Evolutionary conservation across 2,329 filamentous ascomycete genomes (phyloP).

Genomic region (Hymenoscyphus fraxineus): DNA sequence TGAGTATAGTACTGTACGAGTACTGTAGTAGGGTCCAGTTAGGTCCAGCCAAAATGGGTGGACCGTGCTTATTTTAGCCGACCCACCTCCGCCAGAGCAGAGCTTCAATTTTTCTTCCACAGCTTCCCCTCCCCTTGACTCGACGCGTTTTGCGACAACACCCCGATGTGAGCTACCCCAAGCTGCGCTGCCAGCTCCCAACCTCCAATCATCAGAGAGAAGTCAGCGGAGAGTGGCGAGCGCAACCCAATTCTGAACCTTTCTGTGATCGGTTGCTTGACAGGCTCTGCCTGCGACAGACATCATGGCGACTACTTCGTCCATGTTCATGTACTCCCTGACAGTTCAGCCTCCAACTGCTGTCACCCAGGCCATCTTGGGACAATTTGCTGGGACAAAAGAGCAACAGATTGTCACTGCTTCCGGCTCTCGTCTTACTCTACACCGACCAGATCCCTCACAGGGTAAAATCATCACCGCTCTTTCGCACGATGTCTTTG

Average conservation of each 20-base stretch:
- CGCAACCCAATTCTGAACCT: neutral
- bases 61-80: neutral
- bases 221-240: neutral
- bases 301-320: constrained; percentile 90
- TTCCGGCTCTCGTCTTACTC: constrained; percentile 81
- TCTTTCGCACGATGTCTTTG: constrained; percentile 90
- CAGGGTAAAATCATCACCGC: constrained; percentile 84
- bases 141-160: constrained; percentile 6
- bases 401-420: constrained; percentile 97
- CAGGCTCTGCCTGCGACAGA: constrained; percentile 29
- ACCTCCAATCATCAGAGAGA: constrained; percentile 6
- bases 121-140: neutral
- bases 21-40: too few species aligned
- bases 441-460: constrained; percentile 80
- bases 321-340: constrained; percentile 98
- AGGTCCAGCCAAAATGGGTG: neutral
- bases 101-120: constrained; percentile 3
- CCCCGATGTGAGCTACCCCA: constrained; percentile 10
- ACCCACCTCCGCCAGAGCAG: neutral
- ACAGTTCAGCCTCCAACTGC: constrained; percentile 91
- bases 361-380: constrained; percentile 84
- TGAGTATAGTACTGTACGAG: neutral
- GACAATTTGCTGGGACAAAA: constrained; percentile 93
- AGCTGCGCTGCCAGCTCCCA: constrained; percentile 26
- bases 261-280: constrained; percentile 17